A percentile compares a stretch with the other conserved stretches of the same genome.
phyloP scores from a whole-genome alignment of 371 early-diverging fungal species.

The Actinomortierella wolfii region DNA sequence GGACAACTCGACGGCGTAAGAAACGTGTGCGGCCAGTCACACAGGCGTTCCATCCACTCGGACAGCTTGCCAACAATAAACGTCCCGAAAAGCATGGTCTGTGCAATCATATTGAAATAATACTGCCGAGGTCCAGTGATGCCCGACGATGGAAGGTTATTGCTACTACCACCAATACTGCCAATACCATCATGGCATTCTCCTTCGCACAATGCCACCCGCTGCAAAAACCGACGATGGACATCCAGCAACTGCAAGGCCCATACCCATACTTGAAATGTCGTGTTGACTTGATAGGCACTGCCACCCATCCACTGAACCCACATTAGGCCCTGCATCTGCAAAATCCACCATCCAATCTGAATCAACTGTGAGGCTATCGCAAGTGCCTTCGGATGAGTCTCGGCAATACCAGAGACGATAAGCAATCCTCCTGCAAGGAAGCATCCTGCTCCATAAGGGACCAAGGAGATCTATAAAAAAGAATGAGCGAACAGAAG shows the following conservation, averaged over 20 bases:
- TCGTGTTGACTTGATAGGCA: constrained; percentile 10
- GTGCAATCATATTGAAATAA: no score
- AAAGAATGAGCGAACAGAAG: neutral
- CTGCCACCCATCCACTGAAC: constrained; percentile 21
- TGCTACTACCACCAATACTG: no score
- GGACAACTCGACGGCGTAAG: no score
- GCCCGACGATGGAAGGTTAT: no score
- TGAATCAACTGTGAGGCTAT: constrained; percentile 34
- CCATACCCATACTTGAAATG: constrained; percentile 34
- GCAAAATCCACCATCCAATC: constrained; percentile 34
- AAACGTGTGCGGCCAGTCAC: no score
- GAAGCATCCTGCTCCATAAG: constrained; percentile 39
- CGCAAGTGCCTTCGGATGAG: constrained; percentile 32
- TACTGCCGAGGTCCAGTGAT: no score
- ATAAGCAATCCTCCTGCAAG: constrained; percentile 34
- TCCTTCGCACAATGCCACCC: no score
- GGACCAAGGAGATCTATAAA: constrained; percentile 31
- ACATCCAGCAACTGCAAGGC: constrained; percentile 32
- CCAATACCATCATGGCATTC: no score
- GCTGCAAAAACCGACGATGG: constrained; percentile 18
- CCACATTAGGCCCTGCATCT: constrained; percentile 24
- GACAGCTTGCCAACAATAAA: no score
- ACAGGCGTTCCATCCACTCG: no score
- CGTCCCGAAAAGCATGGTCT: no score
- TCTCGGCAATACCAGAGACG: constrained; percentile 40